Base-by-base conservation (phyloP, 352 stramenopile genomes). In the Lagenidium giganteum region DNA sequence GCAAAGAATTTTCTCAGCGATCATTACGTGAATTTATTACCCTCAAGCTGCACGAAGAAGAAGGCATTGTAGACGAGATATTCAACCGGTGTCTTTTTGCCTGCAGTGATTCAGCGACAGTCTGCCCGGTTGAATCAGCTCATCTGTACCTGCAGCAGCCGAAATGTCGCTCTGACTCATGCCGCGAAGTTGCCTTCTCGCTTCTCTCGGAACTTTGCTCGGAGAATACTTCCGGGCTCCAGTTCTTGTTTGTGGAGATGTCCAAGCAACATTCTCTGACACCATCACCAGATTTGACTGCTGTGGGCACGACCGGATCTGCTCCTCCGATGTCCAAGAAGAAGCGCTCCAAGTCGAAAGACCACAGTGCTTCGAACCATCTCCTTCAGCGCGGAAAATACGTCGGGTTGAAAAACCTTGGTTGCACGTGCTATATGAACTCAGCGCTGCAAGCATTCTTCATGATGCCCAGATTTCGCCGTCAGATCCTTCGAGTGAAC, bases 361-460 rank as follows among this genome's bases (percentile, higher is more conserved):
- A 64, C n/a, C n/a, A 29, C n/a, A n/a, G n/a, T n/a, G n/a, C 44
- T 8, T 29, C 40, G 6, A 47, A 28, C 12, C 47, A 45, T 17
- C 57, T 71, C 8, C 38, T 81, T 29, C 54, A 77, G 42, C 67
- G 70, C 4, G 67, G 61, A 18, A 83, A 83, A 44, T 87, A 91
- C 40, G 74, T 95, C 28, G 93, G 93, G 13, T 58, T 98, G 28
- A 93, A 95, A 41, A 98, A 98, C 46, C 65, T 96, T 27, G 86
- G 91, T 3, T 96, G 81, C 43, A 97, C 93, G 8, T 98, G 93
- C 65, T 98, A 98, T 50, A 57, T 98, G 53, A 98, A 97, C 63
- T 88, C 70, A 20, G 91, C 79, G 11, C 67, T 98, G 16, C 93
- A 98, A 49, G 83, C 95, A 37, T 89, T 96, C 41, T 97, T 96